Conservation (phyloP, 352 stramenopile genomes). For the Pythium periplocum region DNA sequence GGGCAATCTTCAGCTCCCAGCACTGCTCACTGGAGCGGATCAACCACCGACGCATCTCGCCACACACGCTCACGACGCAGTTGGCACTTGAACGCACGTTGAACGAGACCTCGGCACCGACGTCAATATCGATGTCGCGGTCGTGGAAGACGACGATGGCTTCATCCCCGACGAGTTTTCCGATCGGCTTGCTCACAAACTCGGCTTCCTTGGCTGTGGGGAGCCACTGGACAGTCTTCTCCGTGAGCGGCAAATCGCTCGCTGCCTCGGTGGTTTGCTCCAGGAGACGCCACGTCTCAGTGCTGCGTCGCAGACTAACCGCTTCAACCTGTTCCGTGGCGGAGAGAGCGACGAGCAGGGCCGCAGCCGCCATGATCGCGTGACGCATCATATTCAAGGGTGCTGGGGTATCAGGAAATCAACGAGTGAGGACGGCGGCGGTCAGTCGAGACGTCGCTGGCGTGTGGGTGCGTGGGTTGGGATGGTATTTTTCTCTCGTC, state of each 20-base stretch:
- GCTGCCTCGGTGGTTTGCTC: background rate
- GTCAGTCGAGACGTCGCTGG: too few species aligned
- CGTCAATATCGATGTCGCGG: constrained; percentile 21
- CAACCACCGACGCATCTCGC: constrained; percentile 56
- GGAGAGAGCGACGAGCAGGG: constrained; percentile 1
- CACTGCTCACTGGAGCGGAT: constrained; percentile 56
- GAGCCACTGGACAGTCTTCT: constrained; percentile 43
- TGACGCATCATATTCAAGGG: constrained; percentile 13
- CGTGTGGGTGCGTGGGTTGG: too few species aligned
- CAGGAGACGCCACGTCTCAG: constrained; percentile 17
- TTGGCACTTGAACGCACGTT: constrained; percentile 61
- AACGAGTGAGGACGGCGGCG: too few species aligned
- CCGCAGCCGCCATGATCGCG: constrained; percentile 8
- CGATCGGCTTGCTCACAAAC: constrained; percentile 27
- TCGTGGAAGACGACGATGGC: constrained; percentile 74
- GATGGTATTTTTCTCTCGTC: too few species aligned
- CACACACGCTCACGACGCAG: constrained; percentile 74
- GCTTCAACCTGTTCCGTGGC: constrained; percentile 7
- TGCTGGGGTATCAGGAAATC: background rate
- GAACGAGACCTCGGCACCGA: constrained; percentile 57
- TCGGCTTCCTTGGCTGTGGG: constrained; percentile 18
- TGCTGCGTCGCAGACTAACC: constrained; percentile 5
- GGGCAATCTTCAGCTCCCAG: constrained; percentile 66
- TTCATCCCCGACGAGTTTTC: constrained; percentile 57
- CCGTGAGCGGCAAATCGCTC: constrained; percentile 10